Percentiles rank a stretch among this genome's conserved stretches.
Conservation (phyloP, 306 rosid genomes). For the Quercus robur region DNA sequence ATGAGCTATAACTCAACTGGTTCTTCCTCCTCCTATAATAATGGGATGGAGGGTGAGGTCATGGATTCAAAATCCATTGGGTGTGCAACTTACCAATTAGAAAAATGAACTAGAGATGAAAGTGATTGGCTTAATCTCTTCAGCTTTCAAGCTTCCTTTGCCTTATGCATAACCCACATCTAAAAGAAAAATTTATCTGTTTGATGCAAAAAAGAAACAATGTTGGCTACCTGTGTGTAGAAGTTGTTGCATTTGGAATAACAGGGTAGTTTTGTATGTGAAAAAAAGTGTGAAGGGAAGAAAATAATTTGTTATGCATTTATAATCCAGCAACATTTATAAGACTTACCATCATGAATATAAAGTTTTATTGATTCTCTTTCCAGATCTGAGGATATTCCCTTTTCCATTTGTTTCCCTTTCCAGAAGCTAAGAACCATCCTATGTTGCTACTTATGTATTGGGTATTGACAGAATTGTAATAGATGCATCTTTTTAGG, state of each 20-base stretch:
- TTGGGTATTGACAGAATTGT: background rate
- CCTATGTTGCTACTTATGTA: background rate
- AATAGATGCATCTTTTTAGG: background rate
- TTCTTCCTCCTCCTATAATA: too few species aligned
- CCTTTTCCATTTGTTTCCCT: background rate
- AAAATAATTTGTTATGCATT: background rate
- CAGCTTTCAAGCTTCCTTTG: too few species aligned
- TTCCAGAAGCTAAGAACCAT: background rate
- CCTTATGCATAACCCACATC: too few species aligned
- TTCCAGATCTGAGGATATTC: background rate
- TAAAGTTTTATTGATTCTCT: background rate
- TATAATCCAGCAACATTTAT: background rate
- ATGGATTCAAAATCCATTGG: too few species aligned
- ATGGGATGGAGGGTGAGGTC: too few species aligned
- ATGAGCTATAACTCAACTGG: too few species aligned
- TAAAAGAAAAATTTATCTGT: too few species aligned
- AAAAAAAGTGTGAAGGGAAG: background rate
- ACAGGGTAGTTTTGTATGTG: background rate
- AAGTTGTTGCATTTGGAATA: background rate
- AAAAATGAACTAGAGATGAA: background rate
- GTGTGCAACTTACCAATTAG: too few species aligned
- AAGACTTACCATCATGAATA: background rate
- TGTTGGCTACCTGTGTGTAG: background rate
- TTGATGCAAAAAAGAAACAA: background rate
- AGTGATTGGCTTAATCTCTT: too few species aligned